Evolutionary conservation across 164 flowering plant genomes (phyloP), one percentile per base, ranked within the genome.

Genomic region (Magnolia kwangsiensis): DNA sequence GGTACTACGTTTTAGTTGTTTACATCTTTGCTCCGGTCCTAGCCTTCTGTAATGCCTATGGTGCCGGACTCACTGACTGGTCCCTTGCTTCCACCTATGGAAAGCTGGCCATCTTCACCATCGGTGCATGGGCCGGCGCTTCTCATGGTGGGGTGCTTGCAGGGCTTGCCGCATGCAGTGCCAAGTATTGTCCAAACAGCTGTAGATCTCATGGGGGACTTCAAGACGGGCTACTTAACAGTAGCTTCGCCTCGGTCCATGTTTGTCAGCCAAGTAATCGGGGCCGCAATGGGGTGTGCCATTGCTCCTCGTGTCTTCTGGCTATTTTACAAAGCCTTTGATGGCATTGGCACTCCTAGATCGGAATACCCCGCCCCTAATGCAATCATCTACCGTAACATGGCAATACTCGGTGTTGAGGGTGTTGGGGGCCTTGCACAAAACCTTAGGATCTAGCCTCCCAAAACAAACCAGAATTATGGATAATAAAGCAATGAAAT

Each of bases 41-140:
- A 3, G 91, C 90, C 69, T 88, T 88, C 78, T 87, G 89, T 69
- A 88, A 88, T 72, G 87, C 91, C 9, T 88, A 88, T 74, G 91
- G 91, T 0, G 78, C 84, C 71, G 91, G 91, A 21, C 85, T 88
- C 65, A 88, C 91, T 18, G 90, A 88, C 74, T 88, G 90, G 90
- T 85, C 88, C 3, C 76, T 88, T 14, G 87, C 87, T 19, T 84
- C 90, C 8, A 84, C 85, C 70, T 88, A 88, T 64, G 90, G 91
- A 11, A 88, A 87, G 80, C 81, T 88, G 9, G 88, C 89, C 9
- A 87, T 88, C 64, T 87, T 88, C 74, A 65, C 71, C 8, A 74
- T 88, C n/a, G 88, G 90, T 1, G 88, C 86, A 11, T 88, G 89
- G 89, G 89, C 86, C 0, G 90, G 90, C 18, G 70, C 85, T 8